These are phyloP conservation scores for Trametes sanguinea DNA, from an alignment of 768 basidiomycete genomes.

Conservation along the genomic window DNA sequence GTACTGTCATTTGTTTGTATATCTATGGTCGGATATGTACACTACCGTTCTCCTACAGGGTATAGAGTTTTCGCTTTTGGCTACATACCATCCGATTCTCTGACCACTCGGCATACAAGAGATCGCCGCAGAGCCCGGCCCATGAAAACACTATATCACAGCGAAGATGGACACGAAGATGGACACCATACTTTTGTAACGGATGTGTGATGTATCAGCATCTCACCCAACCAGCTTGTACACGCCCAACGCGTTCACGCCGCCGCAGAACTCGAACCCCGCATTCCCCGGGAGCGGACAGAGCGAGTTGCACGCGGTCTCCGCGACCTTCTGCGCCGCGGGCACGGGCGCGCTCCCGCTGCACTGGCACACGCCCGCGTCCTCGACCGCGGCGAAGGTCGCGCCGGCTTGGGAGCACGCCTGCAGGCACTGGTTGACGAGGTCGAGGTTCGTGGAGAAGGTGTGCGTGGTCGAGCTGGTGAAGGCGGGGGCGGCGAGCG, in stretches of 20 bases:
- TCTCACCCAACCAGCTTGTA: constrained; percentile 11
- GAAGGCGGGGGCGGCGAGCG: constrained; percentile 8
- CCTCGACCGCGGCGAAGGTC: constrained; percentile 9
- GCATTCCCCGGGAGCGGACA: constrained; percentile 19
- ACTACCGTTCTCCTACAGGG: too few species aligned
- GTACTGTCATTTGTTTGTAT: not conserved
- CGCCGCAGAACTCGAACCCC: constrained; percentile 20
- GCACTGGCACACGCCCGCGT: constrained; percentile 18
- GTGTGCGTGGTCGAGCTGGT: not conserved
- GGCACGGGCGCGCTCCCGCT: constrained; percentile 1
- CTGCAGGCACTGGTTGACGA: constrained; percentile 16
- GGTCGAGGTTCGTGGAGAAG: constrained; percentile 11
- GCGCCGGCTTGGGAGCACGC: constrained; percentile 7
- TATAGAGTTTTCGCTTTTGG: too few species aligned
- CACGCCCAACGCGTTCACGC: constrained; percentile 14
- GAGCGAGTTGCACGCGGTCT: constrained; percentile 16
- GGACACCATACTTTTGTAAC: not conserved
- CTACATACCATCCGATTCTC: too few species aligned
- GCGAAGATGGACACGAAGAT: too few species aligned
- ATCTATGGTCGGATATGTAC: not conserved
- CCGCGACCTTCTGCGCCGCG: constrained; percentile 2
- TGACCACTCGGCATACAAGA: too few species aligned
- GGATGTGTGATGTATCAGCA: too few species aligned
- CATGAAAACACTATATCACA: too few species aligned
- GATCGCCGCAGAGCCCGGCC: too few species aligned